These are phyloP conservation scores for Anaeromyces robustus DNA, from an alignment of 192 early-diverging fungal species.

Conservation along the genomic window DNA sequence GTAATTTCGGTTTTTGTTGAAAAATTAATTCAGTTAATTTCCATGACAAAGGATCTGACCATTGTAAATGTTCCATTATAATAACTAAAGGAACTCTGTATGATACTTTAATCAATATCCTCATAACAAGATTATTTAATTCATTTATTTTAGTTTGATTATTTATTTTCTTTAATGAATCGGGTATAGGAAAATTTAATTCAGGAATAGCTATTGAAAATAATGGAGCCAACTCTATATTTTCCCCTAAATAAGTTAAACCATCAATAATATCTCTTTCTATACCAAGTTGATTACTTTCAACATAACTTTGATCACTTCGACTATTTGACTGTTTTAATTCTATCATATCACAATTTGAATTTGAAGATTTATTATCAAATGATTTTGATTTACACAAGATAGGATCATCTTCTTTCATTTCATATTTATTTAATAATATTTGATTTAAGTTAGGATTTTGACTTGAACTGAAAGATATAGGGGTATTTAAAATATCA, in stretches of 20 bases:
- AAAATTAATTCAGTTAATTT: neutral
- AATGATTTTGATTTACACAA: neutral
- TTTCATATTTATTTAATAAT: neutral
- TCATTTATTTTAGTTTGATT: neutral
- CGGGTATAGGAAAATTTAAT: neutral
- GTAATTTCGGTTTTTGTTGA: neutral
- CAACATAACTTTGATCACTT: neutral
- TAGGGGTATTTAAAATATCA: neutral
- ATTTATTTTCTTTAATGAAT: neutral
- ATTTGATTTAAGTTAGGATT: neutral
- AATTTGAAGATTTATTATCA: neutral
- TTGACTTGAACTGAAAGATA: too few relatives aligned
- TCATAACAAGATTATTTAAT: neutral
- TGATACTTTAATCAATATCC: neutral
- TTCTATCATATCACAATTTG: neutral
- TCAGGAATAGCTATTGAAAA: neutral
- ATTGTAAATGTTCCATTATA: neutral
- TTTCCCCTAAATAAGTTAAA: neutral
- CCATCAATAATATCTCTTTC: neutral
- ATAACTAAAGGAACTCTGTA: neutral
- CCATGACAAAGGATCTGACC: neutral
- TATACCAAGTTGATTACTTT: neutral
- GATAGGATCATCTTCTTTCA: neutral
- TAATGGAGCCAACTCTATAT: neutral
- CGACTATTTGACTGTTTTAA: neutral